Base-by-base conservation (phyloP, 2,329 filamentous ascomycete species). In the Hypoxylon sp. region DNA sequence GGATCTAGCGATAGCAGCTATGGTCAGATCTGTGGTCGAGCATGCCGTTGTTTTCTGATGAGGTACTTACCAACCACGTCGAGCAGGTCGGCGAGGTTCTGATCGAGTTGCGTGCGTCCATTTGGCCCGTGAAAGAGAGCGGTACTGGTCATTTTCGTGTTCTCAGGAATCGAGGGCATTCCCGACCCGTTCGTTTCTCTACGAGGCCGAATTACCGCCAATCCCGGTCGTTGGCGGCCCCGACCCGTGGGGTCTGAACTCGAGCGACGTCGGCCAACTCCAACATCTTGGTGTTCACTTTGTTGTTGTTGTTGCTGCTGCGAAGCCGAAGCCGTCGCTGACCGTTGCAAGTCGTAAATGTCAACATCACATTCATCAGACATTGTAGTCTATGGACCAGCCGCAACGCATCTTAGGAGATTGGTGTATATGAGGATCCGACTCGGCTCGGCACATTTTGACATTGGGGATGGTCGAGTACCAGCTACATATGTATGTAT, bases 21-120 rank as follows among this genome's bases (percentile, higher is more conserved):
- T 17, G 7, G 46, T 36, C 11, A 62, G 34, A 11, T 13, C 10
- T 19, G 46, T 38, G 14, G 14, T 49, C n/a, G 21, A 34, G 25
- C 1, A 43, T n/a, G n/a, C 13, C 13, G 6, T 52, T 2, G n/a
- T 3, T 58, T 1, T 1, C 17, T 30, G 14, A 55, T 10, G 38
- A 30, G 21, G 30, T 57, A 79, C 86, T 66, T 82, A 91, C 89
- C 89, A 69, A 93, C 83, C 32, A 91, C 86, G 79, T 92, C 90
- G 53, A 93, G 80, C 14, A 92, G 80, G 77, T 92, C 89, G 5
- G 92, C 89, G 70, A 92, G 82, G 69, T 87, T 84, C 10, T 85
- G 79, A 25, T 87, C 86, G 73, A 91, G 91, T 67, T 91, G 85
- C 9, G 73, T 72, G 3, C 71, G 68, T 9, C 73, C 63, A 45